These are phyloP conservation scores for Colletotrichum ledebouriae DNA, from an alignment of 2,329 filamentous ascomycete genomes.

Conservation along the genomic window DNA sequence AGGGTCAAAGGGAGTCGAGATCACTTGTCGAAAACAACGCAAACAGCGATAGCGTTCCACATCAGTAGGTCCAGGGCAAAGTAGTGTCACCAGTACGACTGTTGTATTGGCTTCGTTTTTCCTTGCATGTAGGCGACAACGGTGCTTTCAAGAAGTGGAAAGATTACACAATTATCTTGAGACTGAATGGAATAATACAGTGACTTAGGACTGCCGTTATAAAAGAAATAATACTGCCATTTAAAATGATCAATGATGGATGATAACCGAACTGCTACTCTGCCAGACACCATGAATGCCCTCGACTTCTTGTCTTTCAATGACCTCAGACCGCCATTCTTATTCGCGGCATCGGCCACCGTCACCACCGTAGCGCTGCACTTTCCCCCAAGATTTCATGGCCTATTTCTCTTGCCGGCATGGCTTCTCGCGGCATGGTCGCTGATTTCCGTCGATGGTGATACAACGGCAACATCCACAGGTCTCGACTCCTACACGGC, in stretches of 20 bases:
- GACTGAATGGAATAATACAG: no score
- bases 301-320: neutral
- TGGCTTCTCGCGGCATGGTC: slow-evolving; percentile 1
- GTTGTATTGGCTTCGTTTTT: no score
- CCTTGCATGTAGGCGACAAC: no score
- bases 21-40: no score
- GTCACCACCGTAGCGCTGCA: neutral
- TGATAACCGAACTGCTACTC: neutral
- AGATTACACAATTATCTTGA: no score
- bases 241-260: neutral
- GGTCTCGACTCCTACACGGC: slow-evolving; percentile 3
- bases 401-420: neutral
- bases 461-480: neutral
- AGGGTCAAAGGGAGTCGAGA: no score
- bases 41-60: no score
- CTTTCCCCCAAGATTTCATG: neutral
- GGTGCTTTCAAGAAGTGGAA: no score
- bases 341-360: neutral
- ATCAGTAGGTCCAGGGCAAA: no score
- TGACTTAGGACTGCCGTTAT: no score
- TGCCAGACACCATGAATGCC: neutral
- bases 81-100: no score
- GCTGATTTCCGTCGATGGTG: neutral
- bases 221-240: neutral
- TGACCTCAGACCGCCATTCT: neutral